Conservation (phyloP, 352 stramenopile genomes). For the Pythium aquatile region DNA sequence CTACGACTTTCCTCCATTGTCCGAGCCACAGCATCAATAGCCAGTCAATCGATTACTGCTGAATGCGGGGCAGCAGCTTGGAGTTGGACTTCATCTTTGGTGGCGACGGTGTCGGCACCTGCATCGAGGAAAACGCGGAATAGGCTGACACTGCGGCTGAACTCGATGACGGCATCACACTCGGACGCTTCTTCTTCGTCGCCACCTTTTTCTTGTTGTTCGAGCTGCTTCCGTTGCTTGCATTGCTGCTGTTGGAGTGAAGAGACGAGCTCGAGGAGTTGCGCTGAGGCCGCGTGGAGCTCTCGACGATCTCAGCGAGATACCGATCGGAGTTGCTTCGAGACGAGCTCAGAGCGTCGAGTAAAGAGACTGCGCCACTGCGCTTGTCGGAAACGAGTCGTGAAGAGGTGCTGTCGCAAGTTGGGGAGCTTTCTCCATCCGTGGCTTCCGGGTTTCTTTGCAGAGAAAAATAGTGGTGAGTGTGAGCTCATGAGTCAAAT, state of each 20-base stretch:
- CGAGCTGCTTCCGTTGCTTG: slow-evolving; percentile 3
- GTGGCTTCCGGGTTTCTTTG: slow-evolving; percentile 34
- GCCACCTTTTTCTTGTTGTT: slow-evolving; percentile 30
- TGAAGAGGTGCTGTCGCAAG: slow-evolving; percentile 18
- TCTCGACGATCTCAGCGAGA: slow-evolving; percentile 19
- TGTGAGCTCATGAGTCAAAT: too few relatives aligned
- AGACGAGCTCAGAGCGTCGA: slow-evolving; percentile 32
- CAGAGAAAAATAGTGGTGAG: background rate
- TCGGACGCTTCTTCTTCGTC: slow-evolving; percentile 33
- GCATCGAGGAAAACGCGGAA: slow-evolving; percentile 8
- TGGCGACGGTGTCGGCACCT: slow-evolving; percentile 12
- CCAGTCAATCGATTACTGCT: slow-evolving; percentile 6
- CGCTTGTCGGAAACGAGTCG: slow-evolving; percentile 16
- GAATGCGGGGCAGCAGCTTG: slow-evolving; percentile 38
- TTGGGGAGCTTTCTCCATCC: slow-evolving; percentile 20
- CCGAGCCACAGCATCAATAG: background rate
- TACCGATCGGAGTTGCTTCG: slow-evolving; percentile 38
- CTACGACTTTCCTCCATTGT: slow-evolving; percentile 52
- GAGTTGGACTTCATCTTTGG: slow-evolving; percentile 39
- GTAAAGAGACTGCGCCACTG: slow-evolving; percentile 13
- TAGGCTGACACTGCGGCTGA: slow-evolving; percentile 15
- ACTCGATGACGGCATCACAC: slow-evolving; percentile 14
- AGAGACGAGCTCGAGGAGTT: slow-evolving; percentile 14
- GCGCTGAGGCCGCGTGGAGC: slow-evolving; percentile 3
- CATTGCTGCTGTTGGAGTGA: slow-evolving; percentile 5